Base-by-base conservation (phyloP, 2,329 filamentous ascomycete species). In the Cryphonectria naterciae region DNA sequence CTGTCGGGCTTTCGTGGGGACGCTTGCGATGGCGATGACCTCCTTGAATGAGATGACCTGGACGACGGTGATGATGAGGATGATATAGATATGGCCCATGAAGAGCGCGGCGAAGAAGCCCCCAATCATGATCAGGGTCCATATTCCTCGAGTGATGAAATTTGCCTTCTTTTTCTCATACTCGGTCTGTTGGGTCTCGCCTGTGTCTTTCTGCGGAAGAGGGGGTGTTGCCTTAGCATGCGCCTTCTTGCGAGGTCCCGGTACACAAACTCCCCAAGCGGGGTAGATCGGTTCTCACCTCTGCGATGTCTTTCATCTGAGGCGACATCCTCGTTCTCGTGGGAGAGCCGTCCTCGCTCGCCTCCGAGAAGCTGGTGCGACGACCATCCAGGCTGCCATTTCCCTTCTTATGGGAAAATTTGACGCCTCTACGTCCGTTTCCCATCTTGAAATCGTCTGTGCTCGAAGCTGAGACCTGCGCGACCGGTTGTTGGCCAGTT, bases 101-200 rank as follows among this genome's bases (percentile, higher is more conserved):
- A 98, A 97, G 82, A 99, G 92, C 74, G 93, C 90, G 70, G 89
- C 87, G 83, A 98, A 98, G 87, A 99, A 99, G 78, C 90, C 88
- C 68, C 86, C 92, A 77, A 99, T 97, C 96, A 99, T 99, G 83
- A 97, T 91, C 74, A 99, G 91, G 4, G 94, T 98, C 96, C 96
- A 99, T 86, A 98, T 94, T 68, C 95, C 95, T 78, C 96, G 91
- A 54, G 94, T 97, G 78, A 98, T 93, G 85, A 99, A 98, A 81
- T 96, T 97, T 81, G 94, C 92, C 85, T 97, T 98, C 84, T 99
- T 99, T 89, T 98, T 98, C 80, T 98, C 94, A 81, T 97, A 98
- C 73, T 98, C 96, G 77, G 81, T 80, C 68, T 80, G 79, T 72
- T 83, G 80, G 73, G 84, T 81, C 62, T 83, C 81, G 70, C 80